Conservation (phyloP, 1,284 basidiomycete species). For the Malassezia globosa region DNA sequence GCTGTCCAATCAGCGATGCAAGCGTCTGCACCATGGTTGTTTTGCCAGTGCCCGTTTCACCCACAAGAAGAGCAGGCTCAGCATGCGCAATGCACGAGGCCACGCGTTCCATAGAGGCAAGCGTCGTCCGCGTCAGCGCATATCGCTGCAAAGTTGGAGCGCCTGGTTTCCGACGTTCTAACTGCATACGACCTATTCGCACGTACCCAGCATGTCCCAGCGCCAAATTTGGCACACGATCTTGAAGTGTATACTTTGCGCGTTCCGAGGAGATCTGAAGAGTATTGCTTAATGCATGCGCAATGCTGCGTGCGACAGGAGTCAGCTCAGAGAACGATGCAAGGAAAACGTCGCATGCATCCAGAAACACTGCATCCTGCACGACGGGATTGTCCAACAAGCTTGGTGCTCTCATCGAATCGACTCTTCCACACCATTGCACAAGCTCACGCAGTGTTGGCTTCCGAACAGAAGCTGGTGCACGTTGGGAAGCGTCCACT, state of each 20-base stretch:
- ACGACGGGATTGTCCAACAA: conserved; percentile 58
- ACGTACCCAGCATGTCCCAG: conserved; percentile 5
- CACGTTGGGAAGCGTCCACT: background rate
- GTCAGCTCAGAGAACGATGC: conserved; percentile 51
- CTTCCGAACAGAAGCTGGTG: background rate
- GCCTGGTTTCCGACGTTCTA: conserved; percentile 6
- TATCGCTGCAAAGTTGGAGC: conserved; percentile 51
- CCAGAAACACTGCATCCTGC: conserved; percentile 80
- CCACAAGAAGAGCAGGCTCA: conserved; percentile 84
- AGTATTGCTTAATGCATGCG: conserved; percentile 25
- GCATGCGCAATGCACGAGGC: conserved; percentile 61
- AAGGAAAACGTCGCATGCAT: conserved; percentile 85
- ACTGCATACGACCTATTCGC: conserved; percentile 13
- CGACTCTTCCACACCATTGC: conserved; percentile 70
- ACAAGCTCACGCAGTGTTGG: conserved; percentile 70
- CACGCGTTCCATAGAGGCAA: conserved; percentile 69
- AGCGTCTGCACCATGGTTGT: conserved; percentile 84
- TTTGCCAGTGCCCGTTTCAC: conserved; percentile 97
- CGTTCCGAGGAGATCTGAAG: conserved; percentile 33
- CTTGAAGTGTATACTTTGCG: conserved; percentile 28
- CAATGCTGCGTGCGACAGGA: conserved; percentile 17
- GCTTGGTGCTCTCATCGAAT: conserved; percentile 31
- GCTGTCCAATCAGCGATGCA: conserved; percentile 64
- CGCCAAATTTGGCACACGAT: conserved; percentile 32
- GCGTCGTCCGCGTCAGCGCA: conserved; percentile 77